These are phyloP conservation scores for Simmondsia chinensis DNA, from an alignment of 148 eudicot species.

Conservation along the genomic window DNA sequence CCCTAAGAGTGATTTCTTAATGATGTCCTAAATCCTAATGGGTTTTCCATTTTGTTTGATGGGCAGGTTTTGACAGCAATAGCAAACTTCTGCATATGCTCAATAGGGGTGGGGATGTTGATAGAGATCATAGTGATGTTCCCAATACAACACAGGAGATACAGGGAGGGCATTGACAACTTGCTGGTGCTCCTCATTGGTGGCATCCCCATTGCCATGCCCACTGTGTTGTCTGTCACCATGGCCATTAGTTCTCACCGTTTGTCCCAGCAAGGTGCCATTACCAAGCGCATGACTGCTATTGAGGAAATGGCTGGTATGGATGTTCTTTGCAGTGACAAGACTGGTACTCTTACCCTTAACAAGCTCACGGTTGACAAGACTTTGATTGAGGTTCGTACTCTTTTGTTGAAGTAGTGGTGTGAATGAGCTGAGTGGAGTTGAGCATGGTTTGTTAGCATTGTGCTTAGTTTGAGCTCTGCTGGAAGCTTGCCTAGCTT, in stretches of 20 bases:
- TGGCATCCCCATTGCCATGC: constrained; percentile 89
- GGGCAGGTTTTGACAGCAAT: constrained; percentile 55
- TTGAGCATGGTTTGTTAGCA: too few species aligned
- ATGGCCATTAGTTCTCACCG: constrained; percentile 86
- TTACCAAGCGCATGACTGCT: constrained; percentile 88
- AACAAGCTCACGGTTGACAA: constrained; percentile 75
- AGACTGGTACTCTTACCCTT: constrained; percentile 78
- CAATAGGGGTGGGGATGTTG: constrained; percentile 51
- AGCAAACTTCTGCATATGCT: constrained; percentile 75
- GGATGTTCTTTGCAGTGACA: constrained; percentile 89
- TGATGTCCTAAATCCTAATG: neutral
- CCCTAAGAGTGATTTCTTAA: too few species aligned
- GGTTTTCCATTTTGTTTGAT: neutral
- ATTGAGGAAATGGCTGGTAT: constrained; percentile 91
- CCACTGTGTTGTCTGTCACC: constrained; percentile 72
- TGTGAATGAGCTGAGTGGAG: too few species aligned
- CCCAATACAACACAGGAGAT: constrained; percentile 45
- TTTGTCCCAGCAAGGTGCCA: constrained; percentile 70
- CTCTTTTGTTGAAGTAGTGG: too few species aligned
- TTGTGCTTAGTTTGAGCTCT: too few species aligned
- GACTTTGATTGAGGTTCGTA: constrained; percentile 44
- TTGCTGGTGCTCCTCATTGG: constrained; percentile 72
- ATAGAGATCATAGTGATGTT: constrained; percentile 67
- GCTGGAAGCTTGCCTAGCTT: too few species aligned
- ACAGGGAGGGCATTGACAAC: constrained; percentile 73